These are phyloP conservation scores for Jacaranda copaia DNA, from an alignment of 257 asterid genomes.

Conservation along the genomic window DNA sequence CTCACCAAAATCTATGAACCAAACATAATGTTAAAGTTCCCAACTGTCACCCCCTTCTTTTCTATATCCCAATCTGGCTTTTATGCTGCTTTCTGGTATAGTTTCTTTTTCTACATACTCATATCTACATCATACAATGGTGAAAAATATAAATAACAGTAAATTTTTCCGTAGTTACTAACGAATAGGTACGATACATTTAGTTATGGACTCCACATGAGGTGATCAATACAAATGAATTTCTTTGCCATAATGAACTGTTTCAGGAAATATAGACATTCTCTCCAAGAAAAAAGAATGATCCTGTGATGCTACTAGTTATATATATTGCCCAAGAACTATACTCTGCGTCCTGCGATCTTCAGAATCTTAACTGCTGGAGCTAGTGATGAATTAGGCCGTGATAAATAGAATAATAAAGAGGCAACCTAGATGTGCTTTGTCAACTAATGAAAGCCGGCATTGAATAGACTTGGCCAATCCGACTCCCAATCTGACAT, in stretches of 20 bases:
- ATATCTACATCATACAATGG: constrained; percentile 22
- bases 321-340: constrained; percentile 9
- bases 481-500: constrained; percentile 64
- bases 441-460: constrained; percentile 50
- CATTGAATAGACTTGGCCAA: constrained; percentile 52
- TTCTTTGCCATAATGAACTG: constrained; percentile 22
- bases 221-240: constrained; percentile 29
- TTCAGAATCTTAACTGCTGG: constrained; percentile 2
- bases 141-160: background rate
- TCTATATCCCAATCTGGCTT: constrained; percentile 39
- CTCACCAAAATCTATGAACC: too few species aligned
- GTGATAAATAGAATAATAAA: background rate
- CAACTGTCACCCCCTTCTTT: constrained; percentile 38
- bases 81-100: background rate
- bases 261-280: constrained; percentile 28
- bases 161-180: constrained; percentile 21
- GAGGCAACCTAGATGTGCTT: constrained; percentile 22
- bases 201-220: constrained; percentile 34
- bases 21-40: constrained; percentile 17
- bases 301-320: constrained; percentile 21
- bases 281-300: constrained; percentile 35
- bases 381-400: constrained; percentile 1
- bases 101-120: background rate
- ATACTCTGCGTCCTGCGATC: background rate
- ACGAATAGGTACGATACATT: constrained; percentile 22